Conservation (phyloP, 768 basidiomycete species). For the Mycena haematopus region DNA sequence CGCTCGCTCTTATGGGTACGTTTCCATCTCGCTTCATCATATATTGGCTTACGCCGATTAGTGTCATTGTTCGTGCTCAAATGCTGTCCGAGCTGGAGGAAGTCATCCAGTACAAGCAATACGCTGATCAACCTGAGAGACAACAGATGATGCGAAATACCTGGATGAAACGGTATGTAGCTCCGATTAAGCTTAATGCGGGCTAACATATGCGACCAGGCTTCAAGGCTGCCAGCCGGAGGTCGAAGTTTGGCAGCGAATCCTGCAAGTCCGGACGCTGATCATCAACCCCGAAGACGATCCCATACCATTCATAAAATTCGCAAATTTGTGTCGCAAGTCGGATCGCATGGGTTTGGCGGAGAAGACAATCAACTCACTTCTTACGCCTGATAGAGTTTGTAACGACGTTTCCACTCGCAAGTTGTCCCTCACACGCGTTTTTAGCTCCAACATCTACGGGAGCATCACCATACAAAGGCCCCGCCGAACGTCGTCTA, state of each 20-base stretch:
- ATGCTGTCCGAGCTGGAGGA: constrained; percentile 99
- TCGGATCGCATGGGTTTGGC: constrained; percentile 91
- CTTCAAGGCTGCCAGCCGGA: constrained; percentile 97
- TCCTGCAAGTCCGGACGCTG: constrained; percentile 93
- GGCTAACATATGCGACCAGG: constrained; percentile 47
- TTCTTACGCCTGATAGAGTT: constrained; percentile 82
- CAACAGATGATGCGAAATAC: constrained; percentile 90
- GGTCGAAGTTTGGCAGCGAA: constrained; percentile 98
- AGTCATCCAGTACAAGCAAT: constrained; percentile 95
- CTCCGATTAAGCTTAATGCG: background rate
- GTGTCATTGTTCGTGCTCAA: constrained; percentile 95
- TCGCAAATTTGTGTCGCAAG: constrained; percentile 97
- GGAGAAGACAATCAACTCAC: constrained; percentile 94
- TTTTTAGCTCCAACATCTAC: constrained; percentile 50
- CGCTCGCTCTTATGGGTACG: constrained; percentile 95
- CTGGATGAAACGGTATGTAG: constrained; percentile 89
- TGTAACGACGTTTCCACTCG: constrained; percentile 26
- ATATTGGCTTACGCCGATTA: constrained; percentile 38
- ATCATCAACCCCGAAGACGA: constrained; percentile 94
- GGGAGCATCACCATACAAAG: constrained; percentile 64
- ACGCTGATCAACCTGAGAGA: constrained; percentile 90
- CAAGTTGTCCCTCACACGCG: background rate
- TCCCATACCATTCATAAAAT: constrained; percentile 98
- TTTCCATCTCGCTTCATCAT: background rate
- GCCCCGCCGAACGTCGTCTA: constrained; percentile 97